Percentiles rank a stretch among this genome's conserved stretches.
phyloP scores from a whole-genome alignment of 106 monocot species.

The Phalaenopsis aphrodite region DNA sequence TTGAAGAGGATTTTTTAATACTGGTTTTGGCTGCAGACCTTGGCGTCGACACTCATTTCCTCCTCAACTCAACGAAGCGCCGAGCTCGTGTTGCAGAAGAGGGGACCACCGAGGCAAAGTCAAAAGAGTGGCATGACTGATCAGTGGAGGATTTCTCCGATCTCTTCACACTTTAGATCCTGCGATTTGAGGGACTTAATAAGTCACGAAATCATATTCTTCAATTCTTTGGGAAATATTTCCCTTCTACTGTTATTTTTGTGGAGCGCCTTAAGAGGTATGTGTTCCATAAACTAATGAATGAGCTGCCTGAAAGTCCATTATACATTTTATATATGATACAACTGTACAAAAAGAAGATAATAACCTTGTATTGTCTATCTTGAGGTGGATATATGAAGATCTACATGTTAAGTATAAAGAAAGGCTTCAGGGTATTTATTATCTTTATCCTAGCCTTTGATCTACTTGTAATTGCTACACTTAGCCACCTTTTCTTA shows the following conservation, averaged over 20 bases:
- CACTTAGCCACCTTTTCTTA: constrained; percentile 74
- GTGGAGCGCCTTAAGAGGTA: constrained; percentile 83
- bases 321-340: constrained; percentile 85
- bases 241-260: constrained; percentile 63
- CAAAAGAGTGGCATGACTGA: constrained; percentile 84
- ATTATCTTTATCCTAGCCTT: constrained; percentile 89
- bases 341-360: constrained; percentile 52
- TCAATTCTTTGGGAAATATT: constrained; percentile 87
- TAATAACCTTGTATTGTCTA: constrained; percentile 74
- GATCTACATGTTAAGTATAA: constrained; percentile 61
- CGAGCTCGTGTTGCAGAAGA: constrained; percentile 6
- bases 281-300: constrained; percentile 48
- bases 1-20: constrained; percentile 65
- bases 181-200: constrained; percentile 69
- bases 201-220: constrained; percentile 61
- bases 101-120: constrained; percentile 8
- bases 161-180: constrained; percentile 52
- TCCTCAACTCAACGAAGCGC: constrained; percentile 39
- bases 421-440: constrained; percentile 71
- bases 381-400: constrained; percentile 88
- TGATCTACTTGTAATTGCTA: constrained; percentile 70
- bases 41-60: constrained; percentile 56
- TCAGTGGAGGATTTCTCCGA: constrained; percentile 77
- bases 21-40: constrained; percentile 82
- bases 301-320: constrained; percentile 60